Evolutionary conservation across 345 rosid genomes (phyloP).

Genomic region (Durio zibethinus): DNA sequence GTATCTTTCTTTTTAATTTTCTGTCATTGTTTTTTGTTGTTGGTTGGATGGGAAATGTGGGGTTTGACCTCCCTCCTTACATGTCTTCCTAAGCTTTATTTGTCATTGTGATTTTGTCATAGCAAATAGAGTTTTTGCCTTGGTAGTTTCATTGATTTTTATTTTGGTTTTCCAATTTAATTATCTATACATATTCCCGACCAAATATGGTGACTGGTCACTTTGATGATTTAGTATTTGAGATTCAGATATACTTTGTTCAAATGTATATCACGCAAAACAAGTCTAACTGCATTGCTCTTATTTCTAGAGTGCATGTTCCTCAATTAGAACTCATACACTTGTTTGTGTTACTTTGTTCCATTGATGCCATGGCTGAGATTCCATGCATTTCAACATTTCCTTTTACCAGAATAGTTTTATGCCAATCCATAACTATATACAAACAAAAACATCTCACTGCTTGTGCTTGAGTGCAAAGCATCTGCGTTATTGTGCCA

Average conservation of each 20-base stretch:
- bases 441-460: neutral
- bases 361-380: neutral
- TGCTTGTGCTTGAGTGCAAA: neutral
- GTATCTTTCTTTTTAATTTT: neutral
- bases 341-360: neutral
- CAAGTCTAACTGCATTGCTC: neutral
- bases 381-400: neutral
- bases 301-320: neutral
- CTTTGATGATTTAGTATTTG: neutral
- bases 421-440: neutral
- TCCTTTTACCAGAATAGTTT: neutral
- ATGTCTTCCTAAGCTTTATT: no score
- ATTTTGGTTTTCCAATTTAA: no score
- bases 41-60: no score
- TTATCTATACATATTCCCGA: no score
- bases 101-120: no score
- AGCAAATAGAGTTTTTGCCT: no score
- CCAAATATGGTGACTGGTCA: neutral
- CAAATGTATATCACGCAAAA: neutral
- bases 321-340: neutral
- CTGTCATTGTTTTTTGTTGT: no score
- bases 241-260: neutral
- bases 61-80: no score
- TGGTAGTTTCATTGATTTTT: no score
- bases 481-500: neutral